Evolutionary conservation across 768 basidiomycete species (phyloP).

Genomic region (Lactarius psammicola): DNA sequence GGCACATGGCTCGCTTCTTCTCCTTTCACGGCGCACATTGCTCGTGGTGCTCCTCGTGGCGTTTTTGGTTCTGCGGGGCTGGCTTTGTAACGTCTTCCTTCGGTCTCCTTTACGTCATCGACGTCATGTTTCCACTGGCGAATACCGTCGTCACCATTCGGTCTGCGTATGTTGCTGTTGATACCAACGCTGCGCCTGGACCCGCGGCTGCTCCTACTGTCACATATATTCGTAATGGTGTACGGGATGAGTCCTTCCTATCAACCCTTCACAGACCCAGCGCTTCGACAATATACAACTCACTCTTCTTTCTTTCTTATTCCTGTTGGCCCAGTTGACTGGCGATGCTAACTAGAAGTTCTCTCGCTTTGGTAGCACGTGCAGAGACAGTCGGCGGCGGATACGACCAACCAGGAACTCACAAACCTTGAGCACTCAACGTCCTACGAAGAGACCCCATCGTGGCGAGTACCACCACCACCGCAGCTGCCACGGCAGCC

Average conservation of each 20-base stretch:
- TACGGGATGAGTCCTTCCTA: no score
- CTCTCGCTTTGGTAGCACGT: conserved; percentile 8
- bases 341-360: conserved; percentile 4
- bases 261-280: no score
- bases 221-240: no score
- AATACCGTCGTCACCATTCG: no score
- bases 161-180: not conserved
- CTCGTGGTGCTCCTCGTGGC: no score
- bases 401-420: not conserved
- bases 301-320: no score
- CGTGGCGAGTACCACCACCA: not conserved
- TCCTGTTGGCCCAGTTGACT: not conserved
- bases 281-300: no score
- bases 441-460: not conserved
- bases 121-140: not conserved
- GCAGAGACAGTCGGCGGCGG: not conserved
- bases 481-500: not conserved
- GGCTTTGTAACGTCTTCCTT: not conserved
- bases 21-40: no score
- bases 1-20: not conserved
- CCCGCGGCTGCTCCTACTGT: no score
- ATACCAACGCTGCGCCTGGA: no score
- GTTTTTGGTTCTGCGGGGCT: not conserved
- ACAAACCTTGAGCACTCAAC: not conserved
- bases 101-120: not conserved